Evolutionary conservation across 768 basidiomycete genomes (phyloP).

Genomic region (Lactarius sp.): DNA sequence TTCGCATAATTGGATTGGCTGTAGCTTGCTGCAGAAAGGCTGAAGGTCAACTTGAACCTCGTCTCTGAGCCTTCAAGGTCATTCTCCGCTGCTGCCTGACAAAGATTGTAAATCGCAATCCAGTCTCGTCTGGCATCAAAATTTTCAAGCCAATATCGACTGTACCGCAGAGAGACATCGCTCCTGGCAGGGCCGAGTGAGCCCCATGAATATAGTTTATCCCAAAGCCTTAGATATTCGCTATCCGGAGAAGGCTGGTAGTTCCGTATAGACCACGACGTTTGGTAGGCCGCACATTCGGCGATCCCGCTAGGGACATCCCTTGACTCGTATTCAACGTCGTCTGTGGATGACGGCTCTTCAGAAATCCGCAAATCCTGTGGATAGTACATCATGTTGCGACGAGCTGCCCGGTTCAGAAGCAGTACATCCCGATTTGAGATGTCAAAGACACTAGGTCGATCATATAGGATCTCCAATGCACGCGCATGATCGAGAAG

Average conservation of each 20-base stretch:
- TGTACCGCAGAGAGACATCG: background rate
- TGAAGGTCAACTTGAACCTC: background rate
- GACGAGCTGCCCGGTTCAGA: conserved; percentile 1
- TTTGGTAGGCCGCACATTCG: background rate
- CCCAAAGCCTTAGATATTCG: background rate
- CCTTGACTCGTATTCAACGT: conserved; percentile 1
- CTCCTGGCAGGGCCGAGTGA: background rate
- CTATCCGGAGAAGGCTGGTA: background rate
- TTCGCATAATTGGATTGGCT: background rate
- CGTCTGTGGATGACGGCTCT: background rate
- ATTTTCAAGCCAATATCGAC: conserved; percentile 11
- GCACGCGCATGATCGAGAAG: too few species aligned
- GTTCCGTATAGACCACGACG: conserved; percentile 9
- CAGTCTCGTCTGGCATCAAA: conserved; percentile 10
- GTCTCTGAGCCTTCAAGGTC: background rate
- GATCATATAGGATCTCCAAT: too few species aligned
- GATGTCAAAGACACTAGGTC: too few species aligned
- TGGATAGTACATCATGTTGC: conserved; percentile 7
- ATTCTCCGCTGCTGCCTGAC: background rate
- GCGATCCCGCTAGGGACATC: background rate
- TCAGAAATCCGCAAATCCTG: background rate
- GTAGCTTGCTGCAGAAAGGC: conserved; percentile 2
- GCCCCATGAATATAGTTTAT: background rate
- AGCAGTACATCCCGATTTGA: background rate
- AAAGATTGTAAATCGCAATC: conserved; percentile 12